Conservation (phyloP, 129 eudicot species). For the Scalesia atractyloides region DNA sequence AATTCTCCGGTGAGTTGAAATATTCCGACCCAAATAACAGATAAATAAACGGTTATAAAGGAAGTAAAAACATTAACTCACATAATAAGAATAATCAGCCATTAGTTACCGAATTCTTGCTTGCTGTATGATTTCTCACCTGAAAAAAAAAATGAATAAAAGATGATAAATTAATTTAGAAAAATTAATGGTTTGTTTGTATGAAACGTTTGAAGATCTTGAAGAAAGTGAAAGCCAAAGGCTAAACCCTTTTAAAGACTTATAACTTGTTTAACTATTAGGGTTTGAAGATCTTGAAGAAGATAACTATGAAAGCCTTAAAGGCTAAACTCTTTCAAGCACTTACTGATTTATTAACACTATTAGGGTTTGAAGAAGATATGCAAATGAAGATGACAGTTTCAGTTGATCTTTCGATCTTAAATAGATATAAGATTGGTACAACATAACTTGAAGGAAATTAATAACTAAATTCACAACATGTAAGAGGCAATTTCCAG, state of each 20-base stretch:
- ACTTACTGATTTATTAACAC: too few relatives aligned
- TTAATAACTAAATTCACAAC: not conserved
- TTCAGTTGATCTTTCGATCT: too few relatives aligned
- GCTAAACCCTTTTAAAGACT: not conserved
- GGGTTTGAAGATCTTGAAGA: not conserved
- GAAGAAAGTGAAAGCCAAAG: not conserved
- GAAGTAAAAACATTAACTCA: not conserved
- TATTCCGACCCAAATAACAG: too few relatives aligned
- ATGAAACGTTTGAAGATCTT: too few relatives aligned
- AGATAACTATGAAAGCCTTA: too few relatives aligned
- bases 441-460: not conserved
- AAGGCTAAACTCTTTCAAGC: too few relatives aligned
- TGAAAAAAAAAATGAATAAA: not conserved
- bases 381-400: not conserved
- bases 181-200: too few relatives aligned
- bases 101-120: not conserved
- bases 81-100: not conserved
- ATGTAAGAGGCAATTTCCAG: not conserved
- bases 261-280: too few relatives aligned
- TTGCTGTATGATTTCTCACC: not conserved
- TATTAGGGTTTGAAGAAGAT: not conserved
- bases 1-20: too few relatives aligned
- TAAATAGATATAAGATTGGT: not conserved
- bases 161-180: not conserved
- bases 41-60: too few relatives aligned